Percentiles rank a stretch among this genome's conserved stretches.
Evolutionary conservation across 139 green algal species (phyloP).

Genomic region (Astrephomene gubernaculifera): DNA sequence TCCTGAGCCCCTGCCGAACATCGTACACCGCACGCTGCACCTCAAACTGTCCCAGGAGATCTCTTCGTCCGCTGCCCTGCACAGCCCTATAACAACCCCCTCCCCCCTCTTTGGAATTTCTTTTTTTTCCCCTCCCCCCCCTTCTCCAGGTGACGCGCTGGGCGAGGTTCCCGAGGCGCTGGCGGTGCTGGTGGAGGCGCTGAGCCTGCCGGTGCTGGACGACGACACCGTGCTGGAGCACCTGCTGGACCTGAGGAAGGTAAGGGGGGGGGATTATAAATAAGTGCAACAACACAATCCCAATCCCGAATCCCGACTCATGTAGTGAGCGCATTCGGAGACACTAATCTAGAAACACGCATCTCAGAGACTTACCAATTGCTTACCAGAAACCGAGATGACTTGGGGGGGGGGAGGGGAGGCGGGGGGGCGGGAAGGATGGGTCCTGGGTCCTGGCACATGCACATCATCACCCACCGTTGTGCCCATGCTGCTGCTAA

Average conservation of each 20-base stretch:
- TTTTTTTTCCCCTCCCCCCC: background rate
- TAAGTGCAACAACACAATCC: background rate
- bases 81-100: background rate
- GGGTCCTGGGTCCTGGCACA: background rate
- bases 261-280: background rate
- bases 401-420: background rate
- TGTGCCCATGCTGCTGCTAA: background rate
- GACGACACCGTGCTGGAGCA: slow-evolving; percentile 44
- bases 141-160: slow-evolving; percentile 36
- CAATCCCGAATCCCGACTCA: no score
- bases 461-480: background rate
- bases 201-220: slow-evolving; percentile 39
- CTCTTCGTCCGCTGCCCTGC: background rate
- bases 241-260: slow-evolving; percentile 40
- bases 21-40: background rate
- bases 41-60: background rate
- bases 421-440: background rate
- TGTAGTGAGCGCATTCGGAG: no score
- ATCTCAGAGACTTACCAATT: background rate
- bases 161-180: slow-evolving; percentile 30
- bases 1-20: background rate
- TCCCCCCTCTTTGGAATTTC: background rate
- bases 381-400: background rate
- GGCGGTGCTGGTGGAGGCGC: slow-evolving; percentile 48
- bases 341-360: background rate